phyloP scores from a whole-genome alignment of 257 asterid species.

The Striga asiatica region DNA sequence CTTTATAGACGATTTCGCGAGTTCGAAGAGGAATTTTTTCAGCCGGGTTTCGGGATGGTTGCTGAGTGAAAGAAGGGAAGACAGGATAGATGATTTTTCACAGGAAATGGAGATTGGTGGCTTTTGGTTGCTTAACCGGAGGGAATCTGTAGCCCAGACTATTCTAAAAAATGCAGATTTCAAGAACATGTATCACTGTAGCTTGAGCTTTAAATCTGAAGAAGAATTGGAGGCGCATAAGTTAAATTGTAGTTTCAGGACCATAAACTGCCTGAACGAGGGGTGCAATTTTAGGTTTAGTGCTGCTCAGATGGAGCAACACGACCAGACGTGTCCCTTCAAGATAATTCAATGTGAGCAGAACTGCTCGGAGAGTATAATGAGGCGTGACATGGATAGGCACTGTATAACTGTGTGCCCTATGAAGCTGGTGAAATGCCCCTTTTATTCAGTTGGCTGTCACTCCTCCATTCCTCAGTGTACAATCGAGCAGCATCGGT shows the following conservation, averaged over 20 bases:
- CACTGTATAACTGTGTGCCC: slow-evolving; percentile 1
- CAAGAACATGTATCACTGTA: background rate
- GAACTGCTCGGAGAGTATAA: background rate
- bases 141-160: background rate
- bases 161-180: background rate
- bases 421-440: slow-evolving; percentile 4
- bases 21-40: background rate
- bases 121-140: background rate
- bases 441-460: background rate
- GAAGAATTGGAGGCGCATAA: background rate
- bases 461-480: background rate
- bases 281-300: background rate
- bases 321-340: background rate
- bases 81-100: background rate
- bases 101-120: background rate
- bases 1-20: background rate
- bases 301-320: background rate
- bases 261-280: background rate
- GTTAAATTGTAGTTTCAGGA: background rate
- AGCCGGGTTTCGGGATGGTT: slow-evolving; percentile 1
- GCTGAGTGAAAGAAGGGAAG: background rate
- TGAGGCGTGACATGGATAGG: slow-evolving; percentile 8
- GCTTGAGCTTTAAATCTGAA: background rate
- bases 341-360: background rate
- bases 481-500: background rate